Percentiles rank a stretch among this genome's conserved stretches.
phyloP scores from a whole-genome alignment of 148 eudicot genomes.

The Suaeda aralocaspica region DNA sequence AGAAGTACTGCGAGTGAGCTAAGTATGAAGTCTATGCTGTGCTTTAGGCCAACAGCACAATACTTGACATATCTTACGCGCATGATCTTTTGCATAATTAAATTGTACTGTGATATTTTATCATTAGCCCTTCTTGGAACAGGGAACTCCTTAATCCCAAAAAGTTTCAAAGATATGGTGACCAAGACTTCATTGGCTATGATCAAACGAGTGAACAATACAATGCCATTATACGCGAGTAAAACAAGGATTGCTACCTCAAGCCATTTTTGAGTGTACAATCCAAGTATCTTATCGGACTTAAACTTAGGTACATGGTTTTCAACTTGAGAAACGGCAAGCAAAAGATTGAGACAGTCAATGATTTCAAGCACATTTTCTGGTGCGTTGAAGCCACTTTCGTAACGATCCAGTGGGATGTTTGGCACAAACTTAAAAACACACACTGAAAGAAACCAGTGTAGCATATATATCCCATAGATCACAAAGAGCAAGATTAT shows the following conservation, averaged over 20 bases:
- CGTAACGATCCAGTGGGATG: neutral
- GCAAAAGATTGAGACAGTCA: neutral
- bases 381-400: neutral
- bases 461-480: neutral
- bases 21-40: slow-evolving; percentile 6
- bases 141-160: too few relatives aligned
- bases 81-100: neutral
- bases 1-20: neutral
- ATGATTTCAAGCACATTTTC: neutral
- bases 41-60: neutral
- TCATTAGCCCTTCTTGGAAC: neutral
- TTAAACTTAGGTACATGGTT: slow-evolving; percentile 5
- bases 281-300: neutral
- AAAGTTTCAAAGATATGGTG: too few relatives aligned
- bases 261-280: slow-evolving; percentile 3
- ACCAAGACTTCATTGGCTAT: neutral
- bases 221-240: neutral
- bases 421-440: neutral
- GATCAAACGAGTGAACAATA: neutral
- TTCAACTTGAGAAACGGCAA: neutral
- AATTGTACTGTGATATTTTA: neutral
- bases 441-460: neutral
- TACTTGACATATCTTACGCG: neutral
- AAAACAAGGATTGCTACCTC: neutral
- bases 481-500: neutral